Percentiles rank a stretch among this genome's conserved stretches.
Evolutionary conservation across 352 stramenopile genomes (phyloP).

Genomic region (Phytophthora europaea): DNA sequence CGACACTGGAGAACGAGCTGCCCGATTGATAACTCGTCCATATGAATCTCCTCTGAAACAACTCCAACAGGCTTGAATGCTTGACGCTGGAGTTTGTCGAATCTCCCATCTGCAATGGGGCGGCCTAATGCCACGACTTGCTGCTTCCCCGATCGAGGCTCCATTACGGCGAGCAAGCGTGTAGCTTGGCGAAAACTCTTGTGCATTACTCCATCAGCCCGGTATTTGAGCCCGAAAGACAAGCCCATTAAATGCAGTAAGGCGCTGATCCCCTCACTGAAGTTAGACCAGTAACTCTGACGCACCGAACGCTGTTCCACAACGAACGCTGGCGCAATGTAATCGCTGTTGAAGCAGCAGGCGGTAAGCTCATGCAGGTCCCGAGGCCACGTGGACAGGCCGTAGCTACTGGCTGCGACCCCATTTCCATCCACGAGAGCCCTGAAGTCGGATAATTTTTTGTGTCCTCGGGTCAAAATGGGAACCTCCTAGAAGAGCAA

Average conservation of each 20-base stretch:
- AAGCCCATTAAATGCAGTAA: constrained; percentile 24
- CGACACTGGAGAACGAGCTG: constrained; percentile 19
- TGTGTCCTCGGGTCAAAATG: constrained; percentile 12
- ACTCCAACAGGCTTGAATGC: constrained; percentile 16
- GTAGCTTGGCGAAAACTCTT: constrained; percentile 13
- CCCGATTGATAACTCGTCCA: constrained; percentile 27
- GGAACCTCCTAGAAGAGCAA: constrained; percentile 13
- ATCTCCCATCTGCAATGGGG: constrained; percentile 36
- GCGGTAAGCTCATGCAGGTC: constrained; percentile 10
- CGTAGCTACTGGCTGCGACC: constrained; percentile 13
- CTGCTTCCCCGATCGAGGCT: constrained; percentile 18
- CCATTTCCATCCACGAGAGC: constrained; percentile 9
- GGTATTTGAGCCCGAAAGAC: constrained; percentile 18
- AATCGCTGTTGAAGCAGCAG: constrained; percentile 19
- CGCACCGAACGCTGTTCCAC: not conserved
- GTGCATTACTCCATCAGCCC: constrained; percentile 11
- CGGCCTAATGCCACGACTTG: constrained; percentile 1
- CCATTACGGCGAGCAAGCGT: constrained; percentile 16
- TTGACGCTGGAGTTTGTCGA: constrained; percentile 16
- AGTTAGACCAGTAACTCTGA: constrained; percentile 14
- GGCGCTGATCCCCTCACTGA: constrained; percentile 17
- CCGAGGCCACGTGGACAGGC: constrained; percentile 17
- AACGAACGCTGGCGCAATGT: not conserved
- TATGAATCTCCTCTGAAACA: not conserved
- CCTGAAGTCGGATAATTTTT: not conserved